Percentiles rank a stretch among this genome's conserved stretches.
Evolutionary conservation across 2,329 filamentous ascomycete genomes (phyloP).

Genomic region (Xylariaceae sp.): DNA sequence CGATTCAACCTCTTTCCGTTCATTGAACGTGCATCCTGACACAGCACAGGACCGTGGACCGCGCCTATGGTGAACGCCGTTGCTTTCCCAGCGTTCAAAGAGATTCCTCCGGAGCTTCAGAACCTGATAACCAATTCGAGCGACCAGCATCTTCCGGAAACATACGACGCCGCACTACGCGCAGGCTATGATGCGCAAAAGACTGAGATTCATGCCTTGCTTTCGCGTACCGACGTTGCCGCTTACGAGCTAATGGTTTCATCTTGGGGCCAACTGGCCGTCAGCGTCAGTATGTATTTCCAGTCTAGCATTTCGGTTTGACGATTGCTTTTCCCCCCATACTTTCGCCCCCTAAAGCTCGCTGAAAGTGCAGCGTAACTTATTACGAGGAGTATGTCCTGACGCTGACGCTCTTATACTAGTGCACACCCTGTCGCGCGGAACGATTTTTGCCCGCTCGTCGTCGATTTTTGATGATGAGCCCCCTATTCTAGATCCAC

Average conservation of each 20-base stretch:
- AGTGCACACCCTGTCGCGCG: constrained; percentile 42
- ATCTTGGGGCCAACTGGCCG: constrained; percentile 32
- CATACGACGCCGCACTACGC: constrained; percentile 25
- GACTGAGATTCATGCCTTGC: constrained; percentile 20
- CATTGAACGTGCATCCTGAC: constrained; percentile 9
- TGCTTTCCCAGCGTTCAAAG: constrained; percentile 26
- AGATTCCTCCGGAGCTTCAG: constrained; percentile 20
- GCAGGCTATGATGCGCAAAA: constrained; percentile 26
- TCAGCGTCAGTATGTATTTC: constrained; percentile 18
- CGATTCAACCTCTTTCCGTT: background rate
- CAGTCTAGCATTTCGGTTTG: background rate
- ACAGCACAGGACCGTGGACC: constrained; percentile 24
- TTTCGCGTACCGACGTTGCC: constrained; percentile 23
- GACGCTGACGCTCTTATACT: background rate
- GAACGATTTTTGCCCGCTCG: constrained; percentile 37
- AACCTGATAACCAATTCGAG: constrained; percentile 11
- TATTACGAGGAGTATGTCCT: background rate
- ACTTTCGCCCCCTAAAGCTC: background rate
- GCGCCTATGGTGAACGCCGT: constrained; percentile 30
- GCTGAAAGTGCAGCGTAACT: too few species aligned
- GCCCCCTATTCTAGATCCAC: constrained; percentile 38
- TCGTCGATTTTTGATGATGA: constrained; percentile 33
- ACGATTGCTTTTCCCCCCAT: background rate
- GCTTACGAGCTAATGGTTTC: constrained; percentile 31
- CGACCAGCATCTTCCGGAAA: constrained; percentile 19